Base-by-base conservation (phyloP, 1,284 basidiomycete genomes). In the Trichosporon asahii region DNA sequence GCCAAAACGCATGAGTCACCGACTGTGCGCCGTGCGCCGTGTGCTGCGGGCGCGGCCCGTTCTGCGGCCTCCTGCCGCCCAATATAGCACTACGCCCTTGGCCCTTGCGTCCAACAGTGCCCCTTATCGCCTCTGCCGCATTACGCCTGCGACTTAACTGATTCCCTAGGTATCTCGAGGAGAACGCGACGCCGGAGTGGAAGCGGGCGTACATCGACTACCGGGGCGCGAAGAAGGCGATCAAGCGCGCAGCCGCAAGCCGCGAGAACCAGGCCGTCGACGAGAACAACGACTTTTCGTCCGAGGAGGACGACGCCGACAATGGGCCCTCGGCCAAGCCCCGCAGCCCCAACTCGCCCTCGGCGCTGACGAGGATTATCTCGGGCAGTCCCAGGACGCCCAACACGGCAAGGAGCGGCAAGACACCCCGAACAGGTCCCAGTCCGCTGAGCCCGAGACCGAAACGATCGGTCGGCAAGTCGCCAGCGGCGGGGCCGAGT, bases 191-290 rank as follows among this genome's bases (percentile, higher is more conserved):
- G 6, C 82, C 82, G 3, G 83, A 84, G 69, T 84, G 83, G 83
- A 82, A 81, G 70, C 75, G 83, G 27, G 82, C 82, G 11, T 85
- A 84, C 70, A 84, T 85, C 72, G 81, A 84, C 72, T 84, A 84
- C 73, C 78, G 80, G 60, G 77, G 75, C 46, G 79, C 80, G 65
- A 85, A 84, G 75, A 84, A 85, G 73, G 73, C 75, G 21, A 83
- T 85, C 77, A 84, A 83, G 71, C 76, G 78, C 27, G 73, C 83
- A 6, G 72, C 72, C 3, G 60, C 65, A 2, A 75, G 80, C 3
- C 55, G 81, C 55, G 75, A 76, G 5, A 73, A 79, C 6, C 65
- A 70, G 15, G 71, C 53, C 46, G 68, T 72, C 23, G 69, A 72
- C 37, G 73, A 73, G 15, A 75, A 65, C 18, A 70, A 74, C 31